These are phyloP conservation scores for Suillus lakei DNA, from an alignment of 768 basidiomycete genomes.

Conservation along the genomic window DNA sequence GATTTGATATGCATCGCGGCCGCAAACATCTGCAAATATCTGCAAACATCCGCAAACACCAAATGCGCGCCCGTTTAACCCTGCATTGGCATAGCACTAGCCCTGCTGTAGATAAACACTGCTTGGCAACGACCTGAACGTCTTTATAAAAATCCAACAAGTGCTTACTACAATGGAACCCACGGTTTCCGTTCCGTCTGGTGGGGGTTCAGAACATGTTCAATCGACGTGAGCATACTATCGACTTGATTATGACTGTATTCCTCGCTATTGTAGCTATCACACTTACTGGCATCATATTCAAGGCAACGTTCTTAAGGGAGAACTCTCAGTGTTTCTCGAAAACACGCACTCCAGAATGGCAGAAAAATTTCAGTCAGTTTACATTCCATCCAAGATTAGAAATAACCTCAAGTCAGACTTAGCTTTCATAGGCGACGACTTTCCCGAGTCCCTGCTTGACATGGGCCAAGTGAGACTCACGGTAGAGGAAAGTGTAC, in stretches of 20 bases:
- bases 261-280: background rate
- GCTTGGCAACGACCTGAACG: too few relatives aligned
- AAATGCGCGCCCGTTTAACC: too few relatives aligned
- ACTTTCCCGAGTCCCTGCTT: background rate
- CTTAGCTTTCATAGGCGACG: background rate
- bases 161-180: too few relatives aligned
- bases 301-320: background rate
- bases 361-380: background rate
- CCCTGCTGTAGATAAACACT: too few relatives aligned
- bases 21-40: too few relatives aligned
- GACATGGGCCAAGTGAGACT: background rate
- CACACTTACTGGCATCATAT: background rate
- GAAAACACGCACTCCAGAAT: background rate
- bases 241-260: background rate
- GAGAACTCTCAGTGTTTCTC: background rate
- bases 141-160: too few relatives aligned
- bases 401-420: background rate
- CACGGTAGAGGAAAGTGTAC: background rate
- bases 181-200: too few relatives aligned
- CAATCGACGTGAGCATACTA: background rate
- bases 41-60: too few relatives aligned
- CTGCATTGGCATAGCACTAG: too few relatives aligned
- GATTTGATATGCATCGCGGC: too few relatives aligned
- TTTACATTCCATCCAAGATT: background rate
- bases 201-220: too few relatives aligned